A percentile compares a stretch with the other conserved stretches of the same genome.
Conservation (phyloP, 495 filamentous ascomycete genomes). For the Talaromyces liani region DNA sequence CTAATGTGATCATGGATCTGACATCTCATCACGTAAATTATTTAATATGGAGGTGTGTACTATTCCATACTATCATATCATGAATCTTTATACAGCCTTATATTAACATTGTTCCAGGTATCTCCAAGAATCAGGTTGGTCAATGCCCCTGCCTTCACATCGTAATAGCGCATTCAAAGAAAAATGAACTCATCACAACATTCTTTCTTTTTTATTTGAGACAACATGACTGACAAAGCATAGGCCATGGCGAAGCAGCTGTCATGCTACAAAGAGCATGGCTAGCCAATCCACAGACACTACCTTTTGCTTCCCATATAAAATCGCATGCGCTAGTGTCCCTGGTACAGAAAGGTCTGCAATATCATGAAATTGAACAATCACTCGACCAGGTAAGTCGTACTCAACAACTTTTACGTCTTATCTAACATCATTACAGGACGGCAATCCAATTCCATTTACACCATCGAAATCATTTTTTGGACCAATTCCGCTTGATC, state of each 20-base stretch:
- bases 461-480: conserved; percentile 42
- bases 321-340: conserved; percentile 66
- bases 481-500: conserved; percentile 38
- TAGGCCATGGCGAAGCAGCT: conserved; percentile 60
- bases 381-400: conserved; percentile 49
- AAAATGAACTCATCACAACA: conserved; percentile 5
- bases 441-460: conserved; percentile 32
- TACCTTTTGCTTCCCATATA: conserved; percentile 71
- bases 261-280: conserved; percentile 77
- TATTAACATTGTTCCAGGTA: conserved; percentile 46
- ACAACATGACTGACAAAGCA: conserved; percentile 17
- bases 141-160: conserved; percentile 15
- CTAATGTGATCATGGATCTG: conserved; percentile 50
- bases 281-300: conserved; percentile 63
- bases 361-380: conserved; percentile 65
- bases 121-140: conserved; percentile 83
- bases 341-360: conserved; percentile 69
- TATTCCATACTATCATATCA: conserved; percentile 14
- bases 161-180: neutral
- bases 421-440: conserved; percentile 20
- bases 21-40: conserved; percentile 96
- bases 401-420: conserved; percentile 4
- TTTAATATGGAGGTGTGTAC: conserved; percentile 91
- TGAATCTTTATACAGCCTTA: conserved; percentile 3
- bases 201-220: conserved; percentile 12